Conservation (phyloP, 192 early-diverging fungal genomes). For the Coemansia sp. region DNA sequence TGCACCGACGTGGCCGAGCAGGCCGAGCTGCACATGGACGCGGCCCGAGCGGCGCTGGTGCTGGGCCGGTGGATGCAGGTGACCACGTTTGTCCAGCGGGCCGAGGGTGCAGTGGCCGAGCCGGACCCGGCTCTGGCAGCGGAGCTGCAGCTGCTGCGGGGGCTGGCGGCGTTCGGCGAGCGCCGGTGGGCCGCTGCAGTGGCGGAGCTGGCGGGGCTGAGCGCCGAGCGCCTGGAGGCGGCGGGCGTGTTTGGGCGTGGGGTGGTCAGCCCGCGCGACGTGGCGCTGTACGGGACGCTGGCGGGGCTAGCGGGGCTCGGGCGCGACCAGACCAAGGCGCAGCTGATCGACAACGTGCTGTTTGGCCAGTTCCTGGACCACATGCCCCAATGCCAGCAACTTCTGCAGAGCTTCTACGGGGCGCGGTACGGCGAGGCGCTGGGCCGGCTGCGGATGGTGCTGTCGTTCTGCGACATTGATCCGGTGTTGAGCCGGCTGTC, state of each 20-base stretch:
- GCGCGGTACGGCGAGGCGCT: constrained; percentile 30
- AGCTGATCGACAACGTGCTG: constrained; percentile 14
- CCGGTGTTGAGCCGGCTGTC: constrained; percentile 24
- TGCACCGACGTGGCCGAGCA: constrained; percentile 19
- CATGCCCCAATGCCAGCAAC: constrained; percentile 29
- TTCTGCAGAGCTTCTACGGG: constrained; percentile 26
- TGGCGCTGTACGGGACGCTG: constrained; percentile 43
- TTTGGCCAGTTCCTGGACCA: constrained; percentile 39
- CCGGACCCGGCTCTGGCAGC: constrained; percentile 3
- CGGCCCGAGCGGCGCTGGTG: constrained; percentile 13
- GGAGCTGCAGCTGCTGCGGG: constrained; percentile 16
- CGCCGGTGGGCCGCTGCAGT: constrained; percentile 20
- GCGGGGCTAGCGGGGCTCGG: constrained; percentile 20
- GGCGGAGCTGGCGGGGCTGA: constrained; percentile 1
- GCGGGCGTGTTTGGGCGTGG: constrained; percentile 8
- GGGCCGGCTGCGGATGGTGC: constrained; percentile 7
- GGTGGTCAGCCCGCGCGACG: constrained; percentile 12
- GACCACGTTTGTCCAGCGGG: constrained; percentile 18
- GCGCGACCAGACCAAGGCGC: constrained; percentile 19
- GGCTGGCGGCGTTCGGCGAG: constrained; percentile 27
- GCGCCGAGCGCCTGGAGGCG: background rate
- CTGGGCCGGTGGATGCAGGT: constrained; percentile 33
- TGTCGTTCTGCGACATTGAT: constrained; percentile 29
- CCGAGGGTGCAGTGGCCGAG: constrained; percentile 2
- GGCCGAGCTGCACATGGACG: constrained; percentile 12